Base-by-base conservation (phyloP, 352 stramenopile genomes). In the Globisporangium alternatum region DNA sequence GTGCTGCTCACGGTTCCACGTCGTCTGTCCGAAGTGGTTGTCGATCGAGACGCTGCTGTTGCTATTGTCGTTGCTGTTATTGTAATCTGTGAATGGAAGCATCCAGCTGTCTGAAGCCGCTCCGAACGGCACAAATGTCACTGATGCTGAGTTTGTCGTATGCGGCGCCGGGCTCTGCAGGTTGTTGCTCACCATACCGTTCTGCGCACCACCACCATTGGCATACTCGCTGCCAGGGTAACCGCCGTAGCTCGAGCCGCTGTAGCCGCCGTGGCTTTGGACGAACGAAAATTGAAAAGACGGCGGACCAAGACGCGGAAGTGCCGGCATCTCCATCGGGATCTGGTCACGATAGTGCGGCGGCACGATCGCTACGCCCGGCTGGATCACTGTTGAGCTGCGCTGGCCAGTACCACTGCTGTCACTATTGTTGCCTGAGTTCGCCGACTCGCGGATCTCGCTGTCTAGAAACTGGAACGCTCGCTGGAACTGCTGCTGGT, bases 291-390 rank as follows among this genome's bases (percentile, higher is more conserved):
- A 31, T 54, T 53, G 33, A 44, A 60, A 54, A 35, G 35, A 12
- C 58, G 55, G 37, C 53, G 67, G 43, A 7, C 51, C 47, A 21
- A 69, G 65, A 25, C 31, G 60, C 22, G 33, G 56, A 39, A 54
- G 48, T 52, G 53, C 2, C 28, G 33, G 47, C 33, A 59, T 37
- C 28, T 56, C 51, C 17, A 59, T 43, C 28, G 41, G 39, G 7
- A 59, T 35, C 35, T 52, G 66, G 5, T 56, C 51, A 19, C 55
- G 66, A 22, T 69, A 72, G 21, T 61, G 37, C 37, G 15, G 39
- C 3, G 66, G 66, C 4, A 72, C 62, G 58, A 72, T 72, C n/a
- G 62, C 65, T 17, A 57, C 22, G 25, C 62, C 67, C 19, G 67
- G 67, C 28, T 64, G 67, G 28, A 69, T 68, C 17, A 72, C 62